Base-by-base conservation (phyloP, 495 filamentous ascomycete species). In the Annulohypoxylon maeteangense region DNA sequence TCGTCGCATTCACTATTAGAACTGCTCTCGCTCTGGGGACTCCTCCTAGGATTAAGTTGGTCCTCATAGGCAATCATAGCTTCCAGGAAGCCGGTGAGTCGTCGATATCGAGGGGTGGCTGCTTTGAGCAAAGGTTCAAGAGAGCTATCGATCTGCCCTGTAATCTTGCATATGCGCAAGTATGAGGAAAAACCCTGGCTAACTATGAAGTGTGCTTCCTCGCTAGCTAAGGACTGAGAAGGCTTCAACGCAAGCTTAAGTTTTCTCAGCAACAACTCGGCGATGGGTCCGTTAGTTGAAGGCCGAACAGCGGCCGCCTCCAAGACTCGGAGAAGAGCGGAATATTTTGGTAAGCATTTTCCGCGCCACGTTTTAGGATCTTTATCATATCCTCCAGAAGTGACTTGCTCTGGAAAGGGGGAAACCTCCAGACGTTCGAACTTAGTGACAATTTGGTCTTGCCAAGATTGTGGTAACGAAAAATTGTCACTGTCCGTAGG, bases 71-170 rank as follows among this genome's bases (percentile, higher is more conserved):
- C 75, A 20, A 90, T 75, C 14, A 89, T 79, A 1, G 89, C 90
- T 67, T 93, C 85, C 1, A 95, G 80, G 75, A 93, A 95, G 3
- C 86, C 83, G 0, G 85, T 82, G 0, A 90, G 82, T 25, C 87
- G 87, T 56, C 87, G 84, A 68, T 89, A 91, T 57, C 84, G 82
- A 7, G 86, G 80, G 10, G 89, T 90, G 22, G 89, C 88, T 12
- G 83, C 81, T 65, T 84, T 87, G 2, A 92, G 80, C n/a, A 86
- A 75, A 4, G 87, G 83, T 74, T 84, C 86, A 10, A 92, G 79
- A 29, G 78, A 80, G 29, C 74, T 31, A 50, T 92, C 89, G 12
- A 88, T 71, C 27, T 83, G 80, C 11, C 79, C 82, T 36, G 81
- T 68, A 2, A 77, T 78, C 42, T 81, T 81, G 48, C 78, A 84